A percentile compares a stretch with the other conserved stretches of the same genome.
Conservation (phyloP, 1,284 basidiomycete genomes). For the Tetrapyrgos nigripes region DNA sequence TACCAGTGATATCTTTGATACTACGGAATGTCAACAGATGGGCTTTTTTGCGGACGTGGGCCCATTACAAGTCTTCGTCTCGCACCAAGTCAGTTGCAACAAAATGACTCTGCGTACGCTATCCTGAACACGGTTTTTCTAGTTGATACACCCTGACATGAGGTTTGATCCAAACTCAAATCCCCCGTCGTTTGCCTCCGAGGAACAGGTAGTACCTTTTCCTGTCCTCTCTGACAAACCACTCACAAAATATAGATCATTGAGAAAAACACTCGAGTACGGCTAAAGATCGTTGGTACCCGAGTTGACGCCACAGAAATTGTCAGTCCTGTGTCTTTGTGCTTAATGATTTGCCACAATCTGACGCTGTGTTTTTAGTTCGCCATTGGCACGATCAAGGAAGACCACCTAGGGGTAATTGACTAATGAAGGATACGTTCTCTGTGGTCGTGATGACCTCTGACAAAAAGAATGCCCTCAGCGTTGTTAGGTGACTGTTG, state of each 20-base stretch:
- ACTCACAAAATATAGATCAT: slow-evolving; percentile 67
- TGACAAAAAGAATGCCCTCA: no score
- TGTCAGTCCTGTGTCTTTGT: slow-evolving; percentile 53
- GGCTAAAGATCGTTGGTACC: slow-evolving; percentile 96
- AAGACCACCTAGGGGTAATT: slow-evolving; percentile 19
- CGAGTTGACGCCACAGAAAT: slow-evolving; percentile 98
- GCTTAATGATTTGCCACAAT: not conserved
- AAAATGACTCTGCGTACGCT: slow-evolving; percentile 21
- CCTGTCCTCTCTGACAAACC: slow-evolving; percentile 7
- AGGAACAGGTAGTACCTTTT: slow-evolving; percentile 70
- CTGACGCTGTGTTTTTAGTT: slow-evolving; percentile 4
- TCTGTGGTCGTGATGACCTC: no score
- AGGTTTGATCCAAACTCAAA: slow-evolving; percentile 93
- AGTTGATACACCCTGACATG: slow-evolving; percentile 95
- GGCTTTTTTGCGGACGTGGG: slow-evolving; percentile 98
- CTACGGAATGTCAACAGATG: slow-evolving; percentile 65
- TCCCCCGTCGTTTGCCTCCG: slow-evolving; percentile 89
- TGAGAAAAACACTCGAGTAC: slow-evolving; percentile 91
- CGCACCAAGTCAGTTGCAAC: slow-evolving; percentile 79
- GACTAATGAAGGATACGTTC: slow-evolving; percentile 12
- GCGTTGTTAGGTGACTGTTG: no score
- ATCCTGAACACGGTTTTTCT: slow-evolving; percentile 18
- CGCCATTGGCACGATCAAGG: slow-evolving; percentile 19
- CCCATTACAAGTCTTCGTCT: slow-evolving; percentile 91
- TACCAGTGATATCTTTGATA: not conserved